phyloP scores from a whole-genome alignment of 2,329 filamentous ascomycete genomes.

The Sporothrix mexicana region DNA sequence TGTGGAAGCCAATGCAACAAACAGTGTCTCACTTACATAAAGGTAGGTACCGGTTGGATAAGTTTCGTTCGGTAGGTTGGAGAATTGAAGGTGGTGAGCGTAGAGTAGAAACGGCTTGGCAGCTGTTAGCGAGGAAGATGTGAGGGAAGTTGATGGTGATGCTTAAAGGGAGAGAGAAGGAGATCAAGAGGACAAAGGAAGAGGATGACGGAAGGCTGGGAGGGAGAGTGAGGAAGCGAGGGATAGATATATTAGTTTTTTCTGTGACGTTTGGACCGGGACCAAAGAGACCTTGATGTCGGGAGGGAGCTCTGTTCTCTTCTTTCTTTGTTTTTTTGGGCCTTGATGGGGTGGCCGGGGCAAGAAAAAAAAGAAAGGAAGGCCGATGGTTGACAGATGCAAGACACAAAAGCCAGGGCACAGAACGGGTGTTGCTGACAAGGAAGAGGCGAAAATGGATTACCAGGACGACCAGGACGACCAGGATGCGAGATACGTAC shows the following conservation, averaged over 20 bases:
- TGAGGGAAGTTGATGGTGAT: neutral
- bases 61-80: neutral
- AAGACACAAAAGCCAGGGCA: slow-evolving; percentile 10
- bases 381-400: neutral
- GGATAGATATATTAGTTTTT: slow-evolving; percentile 25
- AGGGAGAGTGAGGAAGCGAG: slow-evolving; percentile 7
- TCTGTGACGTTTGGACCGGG: no score
- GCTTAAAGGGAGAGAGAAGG: neutral
- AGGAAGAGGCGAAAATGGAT: neutral
- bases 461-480: neutral
- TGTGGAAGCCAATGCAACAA: slow-evolving; percentile 23
- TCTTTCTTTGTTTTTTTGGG: no score
- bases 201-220: neutral
- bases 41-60: neutral
- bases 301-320: neutral
- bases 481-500: slow-evolving; percentile 29
- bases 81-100: neutral
- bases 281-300: neutral
- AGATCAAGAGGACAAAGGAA: slow-evolving; percentile 8
- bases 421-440: slow-evolving; percentile 4
- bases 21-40: slow-evolving; percentile 17
- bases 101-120: neutral
- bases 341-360: neutral
- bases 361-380: neutral
- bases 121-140: slow-evolving; percentile 15